phyloP scores from a whole-genome alignment of 352 stramenopile genomes.

The Globisporangium paroecandrum region DNA sequence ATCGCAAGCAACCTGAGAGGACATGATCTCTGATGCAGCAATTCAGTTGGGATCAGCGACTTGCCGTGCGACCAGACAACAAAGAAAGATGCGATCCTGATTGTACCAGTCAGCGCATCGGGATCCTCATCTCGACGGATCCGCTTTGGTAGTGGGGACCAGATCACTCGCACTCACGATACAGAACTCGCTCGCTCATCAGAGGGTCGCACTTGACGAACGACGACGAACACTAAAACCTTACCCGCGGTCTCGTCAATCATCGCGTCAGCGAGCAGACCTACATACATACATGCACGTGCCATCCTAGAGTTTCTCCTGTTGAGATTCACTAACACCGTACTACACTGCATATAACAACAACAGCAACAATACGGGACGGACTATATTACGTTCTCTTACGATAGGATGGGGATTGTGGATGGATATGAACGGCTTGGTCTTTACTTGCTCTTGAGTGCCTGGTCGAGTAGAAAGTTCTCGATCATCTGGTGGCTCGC shows the following conservation, averaged over 20 bases:
- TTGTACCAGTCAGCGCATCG: neutral
- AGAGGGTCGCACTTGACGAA: neutral
- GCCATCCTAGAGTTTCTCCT: neutral
- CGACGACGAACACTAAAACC: neutral
- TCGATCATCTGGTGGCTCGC: slow-evolving; percentile 73
- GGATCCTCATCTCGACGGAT: neutral
- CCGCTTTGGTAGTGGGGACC: neutral
- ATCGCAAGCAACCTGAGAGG: too few species aligned
- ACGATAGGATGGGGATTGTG: neutral
- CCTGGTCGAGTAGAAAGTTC: slow-evolving; percentile 55
- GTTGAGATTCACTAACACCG: neutral
- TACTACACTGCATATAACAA: neutral
- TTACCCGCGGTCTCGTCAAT: neutral
- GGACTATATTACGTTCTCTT: slow-evolving; percentile 2
- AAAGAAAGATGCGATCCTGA: neutral
- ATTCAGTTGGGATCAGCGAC: neutral
- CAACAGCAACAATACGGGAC: neutral
- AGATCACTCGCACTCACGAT: neutral
- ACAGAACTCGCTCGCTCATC: neutral
- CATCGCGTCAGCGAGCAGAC: neutral
- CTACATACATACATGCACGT: neutral
- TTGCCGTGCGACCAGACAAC: neutral
- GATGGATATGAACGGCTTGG: neutral
- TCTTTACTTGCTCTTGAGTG: slow-evolving; percentile 11
- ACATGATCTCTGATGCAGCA: too few species aligned